Conservation (phyloP, 2,329 filamentous ascomycete genomes). For the Camptophora hylomeconis region DNA sequence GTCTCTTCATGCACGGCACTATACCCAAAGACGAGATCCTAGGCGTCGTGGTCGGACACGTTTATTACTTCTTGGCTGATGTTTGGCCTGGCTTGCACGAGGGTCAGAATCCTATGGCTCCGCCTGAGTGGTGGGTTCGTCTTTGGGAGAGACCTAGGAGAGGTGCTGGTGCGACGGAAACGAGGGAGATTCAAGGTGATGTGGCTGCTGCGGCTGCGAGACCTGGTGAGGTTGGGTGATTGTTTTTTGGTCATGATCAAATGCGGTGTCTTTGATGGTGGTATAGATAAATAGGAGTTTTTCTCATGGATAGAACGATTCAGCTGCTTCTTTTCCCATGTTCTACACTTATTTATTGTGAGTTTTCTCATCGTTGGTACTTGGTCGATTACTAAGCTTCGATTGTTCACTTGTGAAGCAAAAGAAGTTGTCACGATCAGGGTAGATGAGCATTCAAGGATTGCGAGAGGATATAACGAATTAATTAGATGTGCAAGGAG, state of each 20-base stretch:
- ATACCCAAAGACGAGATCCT: slow-evolving; percentile 94
- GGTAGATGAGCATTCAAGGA: too few relatives aligned
- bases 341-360: too few relatives aligned
- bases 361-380: too few relatives aligned
- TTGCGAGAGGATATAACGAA: too few relatives aligned
- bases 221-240: slow-evolving; percentile 19
- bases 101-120: slow-evolving; percentile 73
- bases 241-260: slow-evolving; percentile 10
- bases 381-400: too few relatives aligned
- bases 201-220: slow-evolving; percentile 40
- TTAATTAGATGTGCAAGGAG: too few relatives aligned
- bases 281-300: too few relatives aligned
- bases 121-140: slow-evolving; percentile 78
- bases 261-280: too few relatives aligned
- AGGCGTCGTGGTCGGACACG: slow-evolving; percentile 84
- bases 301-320: too few relatives aligned
- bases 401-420: too few relatives aligned
- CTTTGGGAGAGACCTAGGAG: slow-evolving; percentile 50
- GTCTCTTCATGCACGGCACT: slow-evolving; percentile 74
- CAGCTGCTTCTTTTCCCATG: too few relatives aligned
- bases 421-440: too few relatives aligned
- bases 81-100: slow-evolving; percentile 87
- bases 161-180: slow-evolving; percentile 35
- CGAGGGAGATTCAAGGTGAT: slow-evolving; percentile 46
- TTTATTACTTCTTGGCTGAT: slow-evolving; percentile 97